Evolutionary conservation across 345 rosid genomes (phyloP).

Genomic region (Camelina hispida): DNA sequence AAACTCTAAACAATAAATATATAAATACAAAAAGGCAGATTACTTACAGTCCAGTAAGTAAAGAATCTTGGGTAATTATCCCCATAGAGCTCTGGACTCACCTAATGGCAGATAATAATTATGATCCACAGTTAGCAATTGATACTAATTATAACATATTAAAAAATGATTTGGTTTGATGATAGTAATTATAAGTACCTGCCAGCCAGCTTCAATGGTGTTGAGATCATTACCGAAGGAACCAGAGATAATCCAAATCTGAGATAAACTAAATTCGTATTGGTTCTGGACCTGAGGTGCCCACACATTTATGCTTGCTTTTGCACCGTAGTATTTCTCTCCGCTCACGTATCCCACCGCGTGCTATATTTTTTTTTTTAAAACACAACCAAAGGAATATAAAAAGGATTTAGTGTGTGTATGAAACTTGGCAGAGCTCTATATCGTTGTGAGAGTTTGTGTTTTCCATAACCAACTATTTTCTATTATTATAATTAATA

Average conservation of each 20-base stretch:
- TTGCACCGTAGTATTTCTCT: conserved; percentile 94
- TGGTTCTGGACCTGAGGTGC: conserved; percentile 79
- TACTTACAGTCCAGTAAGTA: conserved; percentile 98
- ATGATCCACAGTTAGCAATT: conserved; percentile 9
- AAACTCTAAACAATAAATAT: background rate
- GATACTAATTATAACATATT: background rate
- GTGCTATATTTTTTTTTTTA: conserved; percentile 41
- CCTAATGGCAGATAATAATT: conserved; percentile 50
- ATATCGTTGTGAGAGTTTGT: conserved; percentile 25
- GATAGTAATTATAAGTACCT: conserved; percentile 48
- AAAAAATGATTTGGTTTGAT: background rate
- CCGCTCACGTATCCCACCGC: conserved; percentile 97
- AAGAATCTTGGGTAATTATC: conserved; percentile 96
- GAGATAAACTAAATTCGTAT: conserved; percentile 95
- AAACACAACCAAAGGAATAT: too few relatives aligned
- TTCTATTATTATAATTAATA: background rate
- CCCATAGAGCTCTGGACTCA: conserved; percentile 97
- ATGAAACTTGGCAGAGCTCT: conserved; percentile 21
- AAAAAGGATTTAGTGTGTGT: background rate
- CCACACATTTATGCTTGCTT: conserved; percentile 98
- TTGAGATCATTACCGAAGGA: conserved; percentile 93
- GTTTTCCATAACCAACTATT: conserved; percentile 21
- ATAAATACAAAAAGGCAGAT: background rate
- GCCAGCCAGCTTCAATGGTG: conserved; percentile 99
- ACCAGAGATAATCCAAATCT: conserved; percentile 97